Conservation (phyloP, 2,329 filamentous ascomycete genomes). For the Phyllosticta citribraziliensis region DNA sequence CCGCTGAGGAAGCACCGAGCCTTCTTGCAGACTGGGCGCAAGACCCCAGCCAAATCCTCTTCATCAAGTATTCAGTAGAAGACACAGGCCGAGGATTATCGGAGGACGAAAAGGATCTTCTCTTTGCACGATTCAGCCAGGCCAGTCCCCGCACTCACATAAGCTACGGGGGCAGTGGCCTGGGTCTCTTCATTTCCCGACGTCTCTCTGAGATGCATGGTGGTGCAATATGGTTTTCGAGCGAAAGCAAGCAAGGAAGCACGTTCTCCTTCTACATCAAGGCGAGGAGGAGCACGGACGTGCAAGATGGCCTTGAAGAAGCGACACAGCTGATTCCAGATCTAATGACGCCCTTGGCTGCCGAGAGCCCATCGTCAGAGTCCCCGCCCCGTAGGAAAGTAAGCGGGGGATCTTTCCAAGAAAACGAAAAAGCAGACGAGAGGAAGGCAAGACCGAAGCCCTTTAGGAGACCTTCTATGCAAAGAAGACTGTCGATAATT, state of each 20-base stretch:
- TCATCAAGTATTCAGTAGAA: slow-evolving; percentile 25
- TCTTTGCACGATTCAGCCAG: slow-evolving; percentile 25
- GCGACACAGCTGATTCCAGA: background rate
- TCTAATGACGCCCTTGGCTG: background rate
- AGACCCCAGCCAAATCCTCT: slow-evolving; percentile 24
- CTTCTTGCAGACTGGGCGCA: slow-evolving; percentile 23
- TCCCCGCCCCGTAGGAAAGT: background rate
- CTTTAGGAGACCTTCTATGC: background rate
- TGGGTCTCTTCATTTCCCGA: slow-evolving; percentile 38
- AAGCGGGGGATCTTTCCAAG: background rate
- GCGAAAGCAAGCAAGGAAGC: slow-evolving; percentile 25
- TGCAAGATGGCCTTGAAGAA: background rate
- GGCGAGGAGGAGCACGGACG: slow-evolving; percentile 16
- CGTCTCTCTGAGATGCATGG: slow-evolving; percentile 36
- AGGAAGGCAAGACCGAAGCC: background rate
- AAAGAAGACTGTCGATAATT: background rate
- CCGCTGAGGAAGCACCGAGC: slow-evolving; percentile 1
- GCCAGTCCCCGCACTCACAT: slow-evolving; percentile 28
- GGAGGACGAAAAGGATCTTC: slow-evolving; percentile 23
- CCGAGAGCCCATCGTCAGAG: background rate
- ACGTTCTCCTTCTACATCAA: slow-evolving; percentile 39
- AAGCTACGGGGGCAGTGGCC: slow-evolving; percentile 35
- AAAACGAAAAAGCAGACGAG: background rate
- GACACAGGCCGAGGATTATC: slow-evolving; percentile 33
- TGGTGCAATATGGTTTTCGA: slow-evolving; percentile 37